Conservation (phyloP, 1,284 basidiomycete species). For the Phlebopus sp. region DNA sequence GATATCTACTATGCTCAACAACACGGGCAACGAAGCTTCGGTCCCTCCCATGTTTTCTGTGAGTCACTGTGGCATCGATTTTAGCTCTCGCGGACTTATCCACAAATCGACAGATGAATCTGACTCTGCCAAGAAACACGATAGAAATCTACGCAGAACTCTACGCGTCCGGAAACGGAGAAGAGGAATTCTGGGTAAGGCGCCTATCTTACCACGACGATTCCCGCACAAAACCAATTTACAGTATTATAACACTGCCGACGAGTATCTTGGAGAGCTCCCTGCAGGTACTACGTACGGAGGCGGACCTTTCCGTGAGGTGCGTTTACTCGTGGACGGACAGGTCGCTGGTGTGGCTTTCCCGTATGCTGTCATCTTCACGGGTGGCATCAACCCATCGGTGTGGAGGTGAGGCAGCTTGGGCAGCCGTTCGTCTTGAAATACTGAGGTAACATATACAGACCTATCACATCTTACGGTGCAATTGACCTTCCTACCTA, state of each 20-base stretch:
- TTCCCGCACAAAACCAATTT: conserved; percentile 1
- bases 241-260: conserved; percentile 71
- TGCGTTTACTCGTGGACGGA: conserved; percentile 74
- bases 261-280: conserved; percentile 54
- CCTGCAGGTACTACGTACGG: conserved; percentile 53
- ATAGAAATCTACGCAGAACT: conserved; percentile 70
- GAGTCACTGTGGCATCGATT: conserved; percentile 18
- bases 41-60: conserved; percentile 74
- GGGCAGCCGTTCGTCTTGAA: neutral
- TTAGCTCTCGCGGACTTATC: neutral
- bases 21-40: conserved; percentile 64
- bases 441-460: conserved; percentile 20
- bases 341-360: conserved; percentile 71
- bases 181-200: conserved; percentile 77
- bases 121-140: conserved; percentile 67
- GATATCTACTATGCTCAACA: conserved; percentile 59
- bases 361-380: conserved; percentile 79
- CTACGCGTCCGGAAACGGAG: conserved; percentile 67
- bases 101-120: conserved; percentile 46
- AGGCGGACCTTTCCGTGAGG: conserved; percentile 76
- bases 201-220: conserved; percentile 3
- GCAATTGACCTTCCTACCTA: conserved; percentile 79
- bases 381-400: conserved; percentile 73
- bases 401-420: conserved; percentile 57
- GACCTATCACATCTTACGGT: conserved; percentile 77